These are phyloP conservation scores for Apophysomyces ossiformis DNA, from an alignment of 371 early-diverging fungal genomes.

Conservation along the genomic window DNA sequence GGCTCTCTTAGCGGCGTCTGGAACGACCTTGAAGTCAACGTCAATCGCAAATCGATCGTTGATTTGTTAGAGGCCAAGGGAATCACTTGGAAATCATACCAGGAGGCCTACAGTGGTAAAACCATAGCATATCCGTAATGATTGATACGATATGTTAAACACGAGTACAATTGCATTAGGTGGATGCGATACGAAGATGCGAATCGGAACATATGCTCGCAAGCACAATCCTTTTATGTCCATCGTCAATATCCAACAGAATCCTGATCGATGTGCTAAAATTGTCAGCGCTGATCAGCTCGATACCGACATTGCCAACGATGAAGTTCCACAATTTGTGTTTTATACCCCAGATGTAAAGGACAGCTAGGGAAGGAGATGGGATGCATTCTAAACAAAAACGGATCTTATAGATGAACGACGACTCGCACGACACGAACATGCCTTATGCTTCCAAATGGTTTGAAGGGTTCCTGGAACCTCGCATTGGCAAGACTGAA, in stretches of 20 bases:
- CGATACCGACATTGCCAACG: constrained; percentile 49
- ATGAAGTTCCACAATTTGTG: constrained; percentile 57
- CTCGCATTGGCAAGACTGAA: constrained; percentile 41
- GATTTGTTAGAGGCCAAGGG: constrained; percentile 46
- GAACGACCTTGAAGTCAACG: constrained; percentile 24
- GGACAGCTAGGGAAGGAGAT: neutral
- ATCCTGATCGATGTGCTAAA: constrained; percentile 53
- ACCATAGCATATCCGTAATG: neutral
- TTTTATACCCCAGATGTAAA: constrained; percentile 59
- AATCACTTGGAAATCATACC: constrained; percentile 54
- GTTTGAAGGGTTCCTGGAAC: constrained; percentile 54
- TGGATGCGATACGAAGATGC: constrained; percentile 33
- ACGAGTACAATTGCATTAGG: neutral
- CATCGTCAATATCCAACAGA: constrained; percentile 51
- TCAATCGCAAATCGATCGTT: constrained; percentile 24
- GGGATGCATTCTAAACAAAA: neutral
- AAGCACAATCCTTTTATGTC: constrained; percentile 70
- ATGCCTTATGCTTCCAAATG: constrained; percentile 50
- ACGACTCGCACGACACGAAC: constrained; percentile 62
- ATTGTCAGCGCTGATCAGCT: constrained; percentile 56
- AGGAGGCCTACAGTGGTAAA: constrained; percentile 47
- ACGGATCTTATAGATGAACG: constrained; percentile 28
- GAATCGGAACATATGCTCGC: constrained; percentile 42
- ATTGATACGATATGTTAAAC: neutral
- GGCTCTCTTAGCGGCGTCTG: constrained; percentile 36